phyloP scores from a whole-genome alignment of 1,284 basidiomycete genomes.

The Microbotryum silenes-acaulis region DNA sequence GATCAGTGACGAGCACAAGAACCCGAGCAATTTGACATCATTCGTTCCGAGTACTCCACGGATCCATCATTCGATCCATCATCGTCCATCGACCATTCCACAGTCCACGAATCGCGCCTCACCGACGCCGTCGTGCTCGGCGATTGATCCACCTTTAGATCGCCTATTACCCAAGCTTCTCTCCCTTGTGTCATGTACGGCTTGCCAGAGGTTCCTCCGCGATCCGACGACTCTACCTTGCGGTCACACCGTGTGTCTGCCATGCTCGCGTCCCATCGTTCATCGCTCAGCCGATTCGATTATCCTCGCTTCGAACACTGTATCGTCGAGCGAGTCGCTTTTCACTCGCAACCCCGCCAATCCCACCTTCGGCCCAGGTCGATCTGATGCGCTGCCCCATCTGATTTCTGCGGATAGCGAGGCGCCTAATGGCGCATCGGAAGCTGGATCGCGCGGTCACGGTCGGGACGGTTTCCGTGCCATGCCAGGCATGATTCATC shows the following conservation, averaged over 20 bases:
- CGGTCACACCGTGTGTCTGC: slow-evolving; percentile 51
- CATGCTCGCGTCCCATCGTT: slow-evolving; percentile 13
- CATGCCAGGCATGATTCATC: no score
- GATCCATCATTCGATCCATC: neutral
- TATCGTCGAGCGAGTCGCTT: slow-evolving; percentile 7
- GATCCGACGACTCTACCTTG: slow-evolving; percentile 52
- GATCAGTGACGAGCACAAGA: slow-evolving; percentile 6
- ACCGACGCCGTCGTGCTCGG: no score
- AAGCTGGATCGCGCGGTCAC: no score
- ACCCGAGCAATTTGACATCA: no score
- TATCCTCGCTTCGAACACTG: slow-evolving; percentile 9
- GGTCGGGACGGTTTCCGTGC: no score
- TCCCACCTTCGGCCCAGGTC: neutral
- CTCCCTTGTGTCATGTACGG: slow-evolving; percentile 44
- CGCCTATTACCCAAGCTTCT: slow-evolving; percentile 28
- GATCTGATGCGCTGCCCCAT: no score
- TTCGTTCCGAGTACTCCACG: no score
- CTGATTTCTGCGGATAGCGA: no score
- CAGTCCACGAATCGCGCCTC: no score
- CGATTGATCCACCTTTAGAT: slow-evolving; percentile 4
- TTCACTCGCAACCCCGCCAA: slow-evolving; percentile 4
- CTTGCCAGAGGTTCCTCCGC: slow-evolving; percentile 43
- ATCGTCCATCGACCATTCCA: slow-evolving; percentile 1
- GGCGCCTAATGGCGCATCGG: no score
- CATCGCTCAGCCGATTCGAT: neutral